Base-by-base conservation (phyloP, 805 yeast genomes). In the Kurtzmaniella cleridarum region DNA sequence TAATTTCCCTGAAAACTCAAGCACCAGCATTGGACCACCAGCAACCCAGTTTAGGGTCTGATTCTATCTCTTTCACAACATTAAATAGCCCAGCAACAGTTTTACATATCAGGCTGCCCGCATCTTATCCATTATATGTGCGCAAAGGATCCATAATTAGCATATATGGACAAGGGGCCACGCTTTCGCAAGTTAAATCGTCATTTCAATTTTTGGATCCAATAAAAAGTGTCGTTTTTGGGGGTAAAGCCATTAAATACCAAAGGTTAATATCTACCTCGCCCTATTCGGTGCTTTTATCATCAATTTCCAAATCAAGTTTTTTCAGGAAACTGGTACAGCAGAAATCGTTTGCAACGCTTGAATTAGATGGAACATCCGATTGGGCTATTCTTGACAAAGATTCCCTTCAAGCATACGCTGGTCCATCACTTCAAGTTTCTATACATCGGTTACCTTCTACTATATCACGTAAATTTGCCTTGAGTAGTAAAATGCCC, bases 321-420 rank as follows among this genome's bases (percentile, higher is more conserved):
- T 42, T 34, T 29, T 35, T 46, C 5, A 20, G 7, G 5, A 28
- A 33, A n/a, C 30, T 33, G 27, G 49, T 41, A 33, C 58, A 54
- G 27, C 44, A 54, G 14, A 69, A 63, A 34, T 60, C 79, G 2
- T 69, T 76, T 44, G 70, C 68, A 8, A 62, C 58, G 31, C 41
- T 81, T 18, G 43, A 60, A 3, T 51, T 81, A 41, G 84, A 81
- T 45, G 88, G 88, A 2, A 60, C 75, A 1, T 54, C 55, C 14
- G 88, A 81, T 48, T 81, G 84, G 84, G 83, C 81, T 1, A 41
- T 81, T 3, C 62, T 81, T 34, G 63, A 72, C 32, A 59, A 65
- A 1, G 53, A 62, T 12, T 64, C 79, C 0, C 51, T 81, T 16
- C 78, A 77, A 34, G 73, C 69, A 1, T 78, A 68, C 45, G 54